These are phyloP conservation scores for Aspergillus persii DNA, from an alignment of 2,329 filamentous ascomycete species.

Conservation along the genomic window DNA sequence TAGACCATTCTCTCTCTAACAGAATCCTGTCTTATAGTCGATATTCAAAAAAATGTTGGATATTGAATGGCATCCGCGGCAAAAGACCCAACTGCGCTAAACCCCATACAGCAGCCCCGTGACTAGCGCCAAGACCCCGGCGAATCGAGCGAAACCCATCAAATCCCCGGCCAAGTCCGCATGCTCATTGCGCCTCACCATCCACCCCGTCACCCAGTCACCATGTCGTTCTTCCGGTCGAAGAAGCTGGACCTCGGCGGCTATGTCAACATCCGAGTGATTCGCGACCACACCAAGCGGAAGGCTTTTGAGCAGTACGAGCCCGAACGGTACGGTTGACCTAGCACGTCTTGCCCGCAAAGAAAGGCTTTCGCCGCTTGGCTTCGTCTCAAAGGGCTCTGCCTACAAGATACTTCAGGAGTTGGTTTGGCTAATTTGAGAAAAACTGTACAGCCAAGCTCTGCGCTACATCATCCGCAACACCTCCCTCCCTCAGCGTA, in stretches of 20 bases:
- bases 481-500: conserved; percentile 75
- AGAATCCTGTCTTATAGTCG: too few relatives aligned
- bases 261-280: conserved; percentile 79
- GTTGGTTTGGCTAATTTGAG: not conserved
- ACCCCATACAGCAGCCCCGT: not conserved
- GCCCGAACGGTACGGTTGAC: conserved; percentile 68
- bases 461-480: conserved; percentile 92
- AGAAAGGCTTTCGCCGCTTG: not conserved
- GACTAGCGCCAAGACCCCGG: not conserved
- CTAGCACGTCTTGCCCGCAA: not conserved
- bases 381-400: not conserved
- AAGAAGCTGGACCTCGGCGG: conserved; percentile 88
- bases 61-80: too few relatives aligned
- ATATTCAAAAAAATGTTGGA: too few relatives aligned
- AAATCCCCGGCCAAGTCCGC: not conserved
- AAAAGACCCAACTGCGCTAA: not conserved
- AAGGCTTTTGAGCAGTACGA: conserved; percentile 86
- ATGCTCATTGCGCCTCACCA: not conserved
- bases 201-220: conserved; percentile 29
- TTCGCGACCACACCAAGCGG: conserved; percentile 95
- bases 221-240: conserved; percentile 80
- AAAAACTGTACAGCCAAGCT: conserved; percentile 66
- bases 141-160: conserved; percentile 6
- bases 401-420: not conserved
- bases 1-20: too few relatives aligned